These are phyloP conservation scores for Trebouxia gelatinosa DNA, from an alignment of 163 green algal genomes.

Conservation along the genomic window DNA sequence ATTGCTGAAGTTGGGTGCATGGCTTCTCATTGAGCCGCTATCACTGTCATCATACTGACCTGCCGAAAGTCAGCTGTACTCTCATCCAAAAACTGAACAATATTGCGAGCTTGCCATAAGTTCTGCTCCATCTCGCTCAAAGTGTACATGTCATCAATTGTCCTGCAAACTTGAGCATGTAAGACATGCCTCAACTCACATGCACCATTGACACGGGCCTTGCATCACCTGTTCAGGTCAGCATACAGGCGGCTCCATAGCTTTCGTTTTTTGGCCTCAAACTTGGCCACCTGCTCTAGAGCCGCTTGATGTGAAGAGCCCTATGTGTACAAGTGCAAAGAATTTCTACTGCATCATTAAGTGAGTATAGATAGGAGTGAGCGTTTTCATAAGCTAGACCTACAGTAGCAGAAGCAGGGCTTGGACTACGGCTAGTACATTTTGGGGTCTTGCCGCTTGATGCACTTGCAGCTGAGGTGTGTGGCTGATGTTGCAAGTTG, in stretches of 20 bases:
- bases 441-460: too few species aligned
- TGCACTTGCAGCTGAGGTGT: too few species aligned
- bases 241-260: constrained; percentile 14
- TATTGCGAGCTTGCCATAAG: constrained; percentile 12
- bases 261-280: constrained; percentile 13
- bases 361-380: too few species aligned
- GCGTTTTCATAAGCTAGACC: too few species aligned
- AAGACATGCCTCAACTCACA: background rate
- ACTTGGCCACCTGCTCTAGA: background rate
- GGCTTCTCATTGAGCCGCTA: background rate
- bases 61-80: constrained; percentile 23
- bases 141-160: constrained; percentile 27
- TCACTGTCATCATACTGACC: background rate
- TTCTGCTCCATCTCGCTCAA: constrained; percentile 26
- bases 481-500: too few species aligned
- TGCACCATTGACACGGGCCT: background rate
- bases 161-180: background rate
- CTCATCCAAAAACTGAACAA: constrained; percentile 26
- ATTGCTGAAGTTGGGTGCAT: background rate
- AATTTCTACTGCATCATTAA: too few species aligned
- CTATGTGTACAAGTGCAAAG: too few species aligned
- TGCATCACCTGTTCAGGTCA: background rate
- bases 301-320: too few species aligned
- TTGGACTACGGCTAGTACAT: background rate
- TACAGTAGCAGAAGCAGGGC: background rate